Evolutionary conservation across 305 asterid genomes (phyloP).

Genomic region (Solanum hybrid): DNA sequence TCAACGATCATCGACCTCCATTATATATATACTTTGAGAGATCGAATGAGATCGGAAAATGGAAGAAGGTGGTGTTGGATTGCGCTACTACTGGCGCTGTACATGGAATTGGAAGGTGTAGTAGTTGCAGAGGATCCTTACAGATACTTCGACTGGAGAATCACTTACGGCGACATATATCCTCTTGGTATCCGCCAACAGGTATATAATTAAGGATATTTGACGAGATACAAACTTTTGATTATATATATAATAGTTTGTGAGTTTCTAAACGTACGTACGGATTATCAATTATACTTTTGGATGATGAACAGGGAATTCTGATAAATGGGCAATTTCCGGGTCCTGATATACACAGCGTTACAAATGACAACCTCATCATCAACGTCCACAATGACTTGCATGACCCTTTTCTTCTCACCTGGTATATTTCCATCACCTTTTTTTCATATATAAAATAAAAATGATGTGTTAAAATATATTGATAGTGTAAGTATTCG

Average conservation of each 20-base stretch:
- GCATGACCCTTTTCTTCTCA: constrained; percentile 67
- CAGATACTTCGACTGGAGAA: constrained; percentile 44
- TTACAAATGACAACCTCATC: constrained; percentile 67
- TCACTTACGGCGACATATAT: constrained; percentile 45
- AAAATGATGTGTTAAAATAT: neutral
- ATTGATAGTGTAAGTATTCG: neutral
- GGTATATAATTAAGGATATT: constrained; percentile 7
- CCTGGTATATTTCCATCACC: constrained; percentile 32
- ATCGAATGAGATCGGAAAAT: constrained; percentile 15
- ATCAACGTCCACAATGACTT: constrained; percentile 52
- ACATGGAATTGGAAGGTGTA: constrained; percentile 4
- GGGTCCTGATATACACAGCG: constrained; percentile 51
- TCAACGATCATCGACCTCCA: neutral
- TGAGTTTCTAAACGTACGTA: neutral
- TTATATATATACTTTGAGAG: neutral
- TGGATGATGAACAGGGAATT: constrained; percentile 38
- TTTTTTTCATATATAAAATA: neutral
- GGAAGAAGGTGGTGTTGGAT: neutral
- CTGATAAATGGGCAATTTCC: constrained; percentile 71
- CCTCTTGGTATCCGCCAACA: constrained; percentile 64
- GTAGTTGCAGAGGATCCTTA: constrained; percentile 44
- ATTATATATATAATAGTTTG: neutral
- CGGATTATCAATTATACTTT: neutral
- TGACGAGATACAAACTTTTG: neutral
- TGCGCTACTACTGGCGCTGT: constrained; percentile 3